A percentile compares a stretch with the other conserved stretches of the same genome.
Conservation (phyloP, 2,329 filamentous ascomycete species). For the Fusarium udum region DNA sequence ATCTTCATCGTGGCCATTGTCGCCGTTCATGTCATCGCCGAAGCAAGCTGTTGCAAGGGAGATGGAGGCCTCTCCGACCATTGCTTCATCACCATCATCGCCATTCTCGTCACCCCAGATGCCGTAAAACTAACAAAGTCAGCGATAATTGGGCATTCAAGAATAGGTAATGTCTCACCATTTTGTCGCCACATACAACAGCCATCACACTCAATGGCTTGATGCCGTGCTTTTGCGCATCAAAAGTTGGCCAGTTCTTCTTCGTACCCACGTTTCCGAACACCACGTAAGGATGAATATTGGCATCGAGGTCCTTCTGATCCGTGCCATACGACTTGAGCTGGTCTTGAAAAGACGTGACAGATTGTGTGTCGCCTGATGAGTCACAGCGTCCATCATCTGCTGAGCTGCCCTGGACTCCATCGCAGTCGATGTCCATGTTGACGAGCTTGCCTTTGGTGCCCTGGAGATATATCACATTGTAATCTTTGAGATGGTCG, state of each 20-base stretch:
- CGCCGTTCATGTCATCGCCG: slow-evolving; percentile 61
- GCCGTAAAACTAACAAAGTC: slow-evolving; percentile 59
- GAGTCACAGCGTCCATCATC: slow-evolving; percentile 57
- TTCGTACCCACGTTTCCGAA: slow-evolving; percentile 58
- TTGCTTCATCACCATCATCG: slow-evolving; percentile 55
- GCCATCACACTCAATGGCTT: slow-evolving; percentile 64
- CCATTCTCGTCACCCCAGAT: slow-evolving; percentile 72
- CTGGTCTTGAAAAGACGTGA: slow-evolving; percentile 58
- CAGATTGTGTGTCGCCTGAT: slow-evolving; percentile 55
- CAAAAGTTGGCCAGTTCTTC: slow-evolving; percentile 49
- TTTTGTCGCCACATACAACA: slow-evolving; percentile 60
- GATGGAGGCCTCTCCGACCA: slow-evolving; percentile 67
- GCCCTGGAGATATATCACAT: slow-evolving; percentile 60
- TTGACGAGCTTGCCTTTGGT: slow-evolving; percentile 55
- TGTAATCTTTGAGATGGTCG: slow-evolving; percentile 52
- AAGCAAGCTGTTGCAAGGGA: slow-evolving; percentile 67
- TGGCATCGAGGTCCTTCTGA: slow-evolving; percentile 58
- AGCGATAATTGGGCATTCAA: not conserved
- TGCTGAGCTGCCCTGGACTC: slow-evolving; percentile 52
- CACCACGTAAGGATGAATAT: slow-evolving; percentile 62
- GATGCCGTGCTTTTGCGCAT: slow-evolving; percentile 55
- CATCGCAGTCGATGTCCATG: slow-evolving; percentile 70
- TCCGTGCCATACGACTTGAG: slow-evolving; percentile 51
- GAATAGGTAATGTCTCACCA: slow-evolving; percentile 45
- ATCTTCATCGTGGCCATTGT: slow-evolving; percentile 63